Evolutionary conservation across 1,284 basidiomycete species (phyloP).

Genomic region (Rhodotorula sp.): DNA sequence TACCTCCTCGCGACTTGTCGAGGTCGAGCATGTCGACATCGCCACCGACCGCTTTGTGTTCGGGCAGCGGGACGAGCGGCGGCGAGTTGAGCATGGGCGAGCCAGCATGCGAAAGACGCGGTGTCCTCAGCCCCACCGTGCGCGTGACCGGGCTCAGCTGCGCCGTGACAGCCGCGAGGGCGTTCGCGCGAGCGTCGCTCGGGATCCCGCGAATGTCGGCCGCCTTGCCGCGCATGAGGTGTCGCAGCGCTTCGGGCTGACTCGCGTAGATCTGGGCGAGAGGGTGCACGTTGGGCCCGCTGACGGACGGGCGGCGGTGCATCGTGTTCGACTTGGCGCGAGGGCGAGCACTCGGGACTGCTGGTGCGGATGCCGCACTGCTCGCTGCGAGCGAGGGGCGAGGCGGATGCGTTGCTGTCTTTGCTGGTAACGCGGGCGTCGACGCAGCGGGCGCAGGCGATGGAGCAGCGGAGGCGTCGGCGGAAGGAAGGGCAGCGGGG

Average conservation of each 20-base stretch:
- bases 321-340: conserved; percentile 4
- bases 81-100: conserved; percentile 6
- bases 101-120: not conserved
- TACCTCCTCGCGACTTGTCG: not conserved
- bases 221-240: not conserved
- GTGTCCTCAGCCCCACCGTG: not conserved
- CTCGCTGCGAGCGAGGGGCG: not conserved
- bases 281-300: conserved; percentile 15
- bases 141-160: not conserved
- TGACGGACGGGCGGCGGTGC: conserved; percentile 13
- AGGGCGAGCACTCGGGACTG: not conserved
- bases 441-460: not conserved
- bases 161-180: conserved; percentile 6
- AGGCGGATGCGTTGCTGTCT: too few relatives aligned
- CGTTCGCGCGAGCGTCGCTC: not conserved
- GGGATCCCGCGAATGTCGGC: conserved; percentile 10
- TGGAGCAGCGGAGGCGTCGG: too few relatives aligned
- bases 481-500: not conserved
- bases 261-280: conserved; percentile 20
- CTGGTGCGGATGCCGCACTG: not conserved
- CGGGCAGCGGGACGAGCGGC: conserved; percentile 14
- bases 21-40: not conserved
- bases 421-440: not conserved
- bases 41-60: too few relatives aligned
- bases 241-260: not conserved